Evolutionary conservation across 2,329 filamentous ascomycete species (phyloP).

Genomic region (Geosmithia morbida): DNA sequence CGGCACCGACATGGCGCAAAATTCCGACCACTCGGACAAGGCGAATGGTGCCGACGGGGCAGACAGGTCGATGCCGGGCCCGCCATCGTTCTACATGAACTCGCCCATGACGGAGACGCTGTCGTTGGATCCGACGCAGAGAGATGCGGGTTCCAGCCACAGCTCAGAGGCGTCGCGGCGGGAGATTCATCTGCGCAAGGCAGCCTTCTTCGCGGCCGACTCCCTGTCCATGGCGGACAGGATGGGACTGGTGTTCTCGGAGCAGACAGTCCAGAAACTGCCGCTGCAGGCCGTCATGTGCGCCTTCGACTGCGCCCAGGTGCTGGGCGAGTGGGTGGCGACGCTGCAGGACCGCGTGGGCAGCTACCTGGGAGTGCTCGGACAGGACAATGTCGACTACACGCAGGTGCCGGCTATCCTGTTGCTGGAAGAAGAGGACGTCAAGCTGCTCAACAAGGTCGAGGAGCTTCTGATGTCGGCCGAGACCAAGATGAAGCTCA

Average conservation of each 20-base stretch:
- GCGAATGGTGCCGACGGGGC: slow-evolving; percentile 26
- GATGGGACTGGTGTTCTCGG: slow-evolving; percentile 73
- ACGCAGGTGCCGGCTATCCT: slow-evolving; percentile 73
- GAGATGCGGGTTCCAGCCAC: slow-evolving; percentile 8
- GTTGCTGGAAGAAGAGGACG: slow-evolving; percentile 83
- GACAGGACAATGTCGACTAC: slow-evolving; percentile 67
- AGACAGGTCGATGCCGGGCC: slow-evolving; percentile 28
- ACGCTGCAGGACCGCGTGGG: slow-evolving; percentile 92
- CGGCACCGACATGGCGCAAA: slow-evolving; percentile 61
- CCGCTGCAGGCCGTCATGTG: slow-evolving; percentile 87
- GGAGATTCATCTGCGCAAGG: slow-evolving; percentile 79
- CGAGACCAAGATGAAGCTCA: slow-evolving; percentile 60
- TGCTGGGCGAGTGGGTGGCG: slow-evolving; percentile 86
- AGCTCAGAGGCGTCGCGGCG: slow-evolving; percentile 37
- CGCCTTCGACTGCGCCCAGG: slow-evolving; percentile 84
- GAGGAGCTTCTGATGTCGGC: slow-evolving; percentile 63
- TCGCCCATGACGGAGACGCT: slow-evolving; percentile 20
- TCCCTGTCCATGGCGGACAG: slow-evolving; percentile 81
- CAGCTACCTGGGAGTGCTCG: slow-evolving; percentile 72
- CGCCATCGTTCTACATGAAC: slow-evolving; percentile 10
- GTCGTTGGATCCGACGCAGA: slow-evolving; percentile 18
- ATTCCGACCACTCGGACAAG: slow-evolving; percentile 40
- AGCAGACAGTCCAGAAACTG: slow-evolving; percentile 60
- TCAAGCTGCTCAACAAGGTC: slow-evolving; percentile 71
- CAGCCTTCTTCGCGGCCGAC: slow-evolving; percentile 90